A percentile compares a stretch with the other conserved stretches of the same genome.
Evolutionary conservation across 805 yeast species (phyloP).

Genomic region (Starmerella bombicola): DNA sequence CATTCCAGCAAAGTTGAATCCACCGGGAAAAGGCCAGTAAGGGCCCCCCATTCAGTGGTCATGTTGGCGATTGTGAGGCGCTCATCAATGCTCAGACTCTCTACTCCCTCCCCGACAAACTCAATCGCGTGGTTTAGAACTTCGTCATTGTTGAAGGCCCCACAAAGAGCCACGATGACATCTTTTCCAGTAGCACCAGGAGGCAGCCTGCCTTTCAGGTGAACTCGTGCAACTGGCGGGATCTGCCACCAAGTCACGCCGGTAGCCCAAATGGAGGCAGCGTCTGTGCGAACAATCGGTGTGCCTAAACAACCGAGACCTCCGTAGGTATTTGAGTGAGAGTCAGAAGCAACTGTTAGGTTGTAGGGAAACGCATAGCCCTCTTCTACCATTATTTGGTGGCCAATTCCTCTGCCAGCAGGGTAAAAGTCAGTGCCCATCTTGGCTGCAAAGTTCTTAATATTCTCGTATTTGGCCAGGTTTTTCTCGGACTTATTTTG

Average conservation of each 20-base stretch:
- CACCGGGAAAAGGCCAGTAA: conserved; percentile 94
- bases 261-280: conserved; percentile 99
- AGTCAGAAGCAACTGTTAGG: conserved; percentile 90
- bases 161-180: conserved; percentile 92
- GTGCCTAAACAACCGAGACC: conserved; percentile 95
- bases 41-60: conserved; percentile 98
- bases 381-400: conserved; percentile 97
- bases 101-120: conserved; percentile 26
- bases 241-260: conserved; percentile 99
- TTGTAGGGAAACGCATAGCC: conserved; percentile 95
- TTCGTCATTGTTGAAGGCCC: conserved; percentile 80
- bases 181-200: conserved; percentile 90
- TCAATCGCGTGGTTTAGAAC: conserved; percentile 53
- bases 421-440: conserved; percentile 96
- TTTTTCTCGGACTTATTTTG: conserved; percentile 87
- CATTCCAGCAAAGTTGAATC: conserved; percentile 66
- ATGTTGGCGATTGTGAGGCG: conserved; percentile 70
- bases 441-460: conserved; percentile 74
- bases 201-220: conserved; percentile 68
- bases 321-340: conserved; percentile 96
- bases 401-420: conserved; percentile 98
- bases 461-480: conserved; percentile 73
- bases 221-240: conserved; percentile 95
- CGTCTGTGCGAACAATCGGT: conserved; percentile 96
- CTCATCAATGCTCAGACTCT: conserved; percentile 25